A percentile compares a stretch with the other conserved stretches of the same genome.
These are phyloP conservation scores for Amyloporia xantha DNA, from an alignment of 768 basidiomycete genomes.

Conservation along the genomic window DNA sequence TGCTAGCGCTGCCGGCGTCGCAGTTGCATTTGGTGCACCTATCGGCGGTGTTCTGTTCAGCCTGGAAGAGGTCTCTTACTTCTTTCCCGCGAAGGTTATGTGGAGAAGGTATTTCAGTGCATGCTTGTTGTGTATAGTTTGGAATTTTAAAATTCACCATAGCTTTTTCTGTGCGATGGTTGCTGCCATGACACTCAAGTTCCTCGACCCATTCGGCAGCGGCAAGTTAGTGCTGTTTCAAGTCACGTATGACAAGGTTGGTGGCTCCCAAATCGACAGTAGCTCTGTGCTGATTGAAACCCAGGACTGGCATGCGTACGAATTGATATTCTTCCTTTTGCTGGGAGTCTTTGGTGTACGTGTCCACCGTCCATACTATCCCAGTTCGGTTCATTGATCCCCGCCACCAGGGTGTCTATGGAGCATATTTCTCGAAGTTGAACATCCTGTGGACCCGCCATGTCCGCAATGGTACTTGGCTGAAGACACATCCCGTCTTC, in stretches of 20 bases:
- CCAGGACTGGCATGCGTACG: constrained; percentile 90
- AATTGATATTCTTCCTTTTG: constrained; percentile 77
- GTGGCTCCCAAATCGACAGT: not conserved
- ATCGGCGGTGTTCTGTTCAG: constrained; percentile 92
- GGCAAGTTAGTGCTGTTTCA: constrained; percentile 92
- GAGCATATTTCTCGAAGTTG: constrained; percentile 87
- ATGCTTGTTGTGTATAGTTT: not conserved
- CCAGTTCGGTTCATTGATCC: not conserved
- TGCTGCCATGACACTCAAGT: constrained; percentile 88
- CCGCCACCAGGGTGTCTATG: constrained; percentile 72
- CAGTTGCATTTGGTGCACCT: constrained; percentile 95
- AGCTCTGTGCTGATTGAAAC: not conserved
- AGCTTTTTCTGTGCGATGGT: constrained; percentile 99
- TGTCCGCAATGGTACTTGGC: constrained; percentile 76
- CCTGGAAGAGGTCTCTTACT: constrained; percentile 93
- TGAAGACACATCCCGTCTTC: constrained; percentile 68
- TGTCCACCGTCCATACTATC: constrained; percentile 2
- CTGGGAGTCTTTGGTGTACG: constrained; percentile 87
- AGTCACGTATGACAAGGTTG: constrained; percentile 80
- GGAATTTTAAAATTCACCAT: constrained; percentile 26
- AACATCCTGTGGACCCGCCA: constrained; percentile 86
- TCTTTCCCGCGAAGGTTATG: constrained; percentile 96
- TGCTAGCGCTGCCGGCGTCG: constrained; percentile 94
- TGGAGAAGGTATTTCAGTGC: constrained; percentile 70
- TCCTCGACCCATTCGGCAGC: constrained; percentile 93